Conservation (phyloP, 2,329 filamentous ascomycete genomes). For the Ceratocystis papillata region DNA sequence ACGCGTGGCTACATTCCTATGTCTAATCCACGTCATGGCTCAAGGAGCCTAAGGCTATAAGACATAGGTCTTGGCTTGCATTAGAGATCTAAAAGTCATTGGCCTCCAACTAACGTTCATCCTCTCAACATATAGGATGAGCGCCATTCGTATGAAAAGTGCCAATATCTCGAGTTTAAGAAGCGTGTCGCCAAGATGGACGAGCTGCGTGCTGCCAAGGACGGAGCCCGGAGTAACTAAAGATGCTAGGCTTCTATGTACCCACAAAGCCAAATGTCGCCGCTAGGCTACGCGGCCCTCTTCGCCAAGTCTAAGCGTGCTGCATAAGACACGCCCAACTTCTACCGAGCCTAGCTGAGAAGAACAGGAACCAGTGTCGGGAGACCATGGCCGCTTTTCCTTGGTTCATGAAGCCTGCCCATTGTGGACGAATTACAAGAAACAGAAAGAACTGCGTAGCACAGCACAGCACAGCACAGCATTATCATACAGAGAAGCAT, state of each 20-base stretch:
- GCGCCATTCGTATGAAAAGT: slow-evolving; percentile 96
- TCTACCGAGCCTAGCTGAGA: not conserved
- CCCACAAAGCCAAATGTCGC: not conserved
- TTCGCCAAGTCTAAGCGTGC: not conserved
- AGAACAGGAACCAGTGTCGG: slow-evolving; percentile 1
- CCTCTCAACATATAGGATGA: slow-evolving; percentile 55
- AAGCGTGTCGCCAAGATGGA: slow-evolving; percentile 98
- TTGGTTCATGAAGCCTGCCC: not conserved
- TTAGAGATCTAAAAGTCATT: not conserved
- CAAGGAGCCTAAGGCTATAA: not conserved
- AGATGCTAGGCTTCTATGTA: slow-evolving; percentile 11
- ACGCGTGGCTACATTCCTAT: not conserved
- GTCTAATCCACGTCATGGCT: not conserved
- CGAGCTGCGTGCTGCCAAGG: slow-evolving; percentile 78
- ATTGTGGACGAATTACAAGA: not conserved
- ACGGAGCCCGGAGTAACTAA: slow-evolving; percentile 74
- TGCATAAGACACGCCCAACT: not conserved
- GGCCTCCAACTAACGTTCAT: not conserved
- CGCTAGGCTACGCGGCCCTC: not conserved
- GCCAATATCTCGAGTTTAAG: slow-evolving; percentile 98
- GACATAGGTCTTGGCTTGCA: not conserved
- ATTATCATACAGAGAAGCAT: slow-evolving; percentile 5
- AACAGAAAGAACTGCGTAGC: slow-evolving; percentile 9
- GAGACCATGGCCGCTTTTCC: not conserved
- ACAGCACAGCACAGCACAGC: not conserved